These are phyloP conservation scores for Clonostachys rosea DNA, from an alignment of 2,329 filamentous ascomycete species.

Conservation along the genomic window DNA sequence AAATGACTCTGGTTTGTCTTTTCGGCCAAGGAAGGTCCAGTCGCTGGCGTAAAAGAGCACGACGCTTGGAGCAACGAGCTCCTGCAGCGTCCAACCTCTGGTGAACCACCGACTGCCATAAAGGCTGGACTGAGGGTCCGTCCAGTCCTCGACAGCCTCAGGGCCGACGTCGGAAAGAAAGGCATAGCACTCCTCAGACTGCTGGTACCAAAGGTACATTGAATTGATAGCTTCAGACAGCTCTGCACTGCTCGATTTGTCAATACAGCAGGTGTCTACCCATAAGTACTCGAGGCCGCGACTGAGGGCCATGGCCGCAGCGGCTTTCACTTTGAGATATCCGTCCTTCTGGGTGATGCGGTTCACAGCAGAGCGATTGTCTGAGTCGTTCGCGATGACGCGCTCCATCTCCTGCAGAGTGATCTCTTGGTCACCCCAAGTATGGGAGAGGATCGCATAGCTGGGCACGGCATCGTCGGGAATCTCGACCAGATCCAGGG, in stretches of 20 bases:
- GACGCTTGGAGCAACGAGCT: conserved; percentile 42
- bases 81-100: conserved; percentile 17
- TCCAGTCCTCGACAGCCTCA: not conserved
- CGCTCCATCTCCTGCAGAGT: conserved; percentile 14
- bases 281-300: conserved; percentile 5
- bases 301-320: not conserved
- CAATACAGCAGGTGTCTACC: conserved; percentile 19
- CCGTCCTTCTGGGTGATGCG: not conserved
- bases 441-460: conserved; percentile 23
- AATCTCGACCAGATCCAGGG: conserved; percentile 9
- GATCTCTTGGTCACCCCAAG: conserved; percentile 17
- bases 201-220: conserved; percentile 15
- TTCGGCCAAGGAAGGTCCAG: conserved; percentile 18
- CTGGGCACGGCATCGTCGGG: conserved; percentile 7
- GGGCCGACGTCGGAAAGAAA: conserved; percentile 8
- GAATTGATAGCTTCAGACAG: conserved; percentile 17
- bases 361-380: not conserved
- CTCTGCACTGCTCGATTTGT: conserved; percentile 14
- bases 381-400: not conserved
- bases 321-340: not conserved
- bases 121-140: not conserved
- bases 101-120: conserved; percentile 11
- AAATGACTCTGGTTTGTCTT: conserved; percentile 1
- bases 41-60: conserved; percentile 18
- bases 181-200: conserved; percentile 15